These are phyloP conservation scores for Mortierella hygrophila DNA, from an alignment of 192 early-diverging fungal genomes.

Conservation along the genomic window DNA sequence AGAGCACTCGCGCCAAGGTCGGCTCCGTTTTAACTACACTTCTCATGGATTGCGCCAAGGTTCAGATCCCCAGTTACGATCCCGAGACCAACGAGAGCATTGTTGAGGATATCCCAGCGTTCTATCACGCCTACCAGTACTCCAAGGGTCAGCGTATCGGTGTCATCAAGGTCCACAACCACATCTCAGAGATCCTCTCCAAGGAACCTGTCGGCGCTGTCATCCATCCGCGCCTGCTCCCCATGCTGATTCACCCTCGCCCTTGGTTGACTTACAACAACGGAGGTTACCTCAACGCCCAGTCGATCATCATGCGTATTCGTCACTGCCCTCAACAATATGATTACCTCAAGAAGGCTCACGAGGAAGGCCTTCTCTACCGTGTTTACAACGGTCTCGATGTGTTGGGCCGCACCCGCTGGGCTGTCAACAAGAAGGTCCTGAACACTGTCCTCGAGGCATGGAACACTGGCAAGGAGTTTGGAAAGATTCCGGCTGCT, in stretches of 20 bases:
- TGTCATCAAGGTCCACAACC: conserved; percentile 76
- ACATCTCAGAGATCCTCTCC: conserved; percentile 77
- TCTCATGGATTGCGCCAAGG: conserved; percentile 78
- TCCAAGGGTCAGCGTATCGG: conserved; percentile 76
- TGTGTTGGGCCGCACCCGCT: conserved; percentile 88
- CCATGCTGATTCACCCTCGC: conserved; percentile 93
- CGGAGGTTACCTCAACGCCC: conserved; percentile 87
- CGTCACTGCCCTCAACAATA: conserved; percentile 77
- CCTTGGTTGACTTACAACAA: conserved; percentile 90
- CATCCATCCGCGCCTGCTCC: conserved; percentile 83
- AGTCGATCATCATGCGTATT: conserved; percentile 83
- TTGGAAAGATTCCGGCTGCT: conserved; percentile 82
- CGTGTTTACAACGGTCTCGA: conserved; percentile 84
- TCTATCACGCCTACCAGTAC: conserved; percentile 78
- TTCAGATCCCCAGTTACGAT: conserved; percentile 71
- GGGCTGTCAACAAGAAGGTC: conserved; percentile 89
- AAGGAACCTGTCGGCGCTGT: conserved; percentile 67
- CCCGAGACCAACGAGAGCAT: conserved; percentile 69
- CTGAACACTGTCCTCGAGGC: conserved; percentile 83
- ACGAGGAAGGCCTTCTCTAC: conserved; percentile 77
- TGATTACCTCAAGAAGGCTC: conserved; percentile 84
- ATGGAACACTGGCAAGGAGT: conserved; percentile 87
- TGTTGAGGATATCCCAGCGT: conserved; percentile 78
- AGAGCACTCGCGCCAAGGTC: conserved; percentile 68
- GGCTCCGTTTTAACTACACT: conserved; percentile 68